Percentiles rank a stretch among this genome's conserved stretches.
Conservation (phyloP, 352 stramenopile genomes). For the Globisporangium polare region DNA sequence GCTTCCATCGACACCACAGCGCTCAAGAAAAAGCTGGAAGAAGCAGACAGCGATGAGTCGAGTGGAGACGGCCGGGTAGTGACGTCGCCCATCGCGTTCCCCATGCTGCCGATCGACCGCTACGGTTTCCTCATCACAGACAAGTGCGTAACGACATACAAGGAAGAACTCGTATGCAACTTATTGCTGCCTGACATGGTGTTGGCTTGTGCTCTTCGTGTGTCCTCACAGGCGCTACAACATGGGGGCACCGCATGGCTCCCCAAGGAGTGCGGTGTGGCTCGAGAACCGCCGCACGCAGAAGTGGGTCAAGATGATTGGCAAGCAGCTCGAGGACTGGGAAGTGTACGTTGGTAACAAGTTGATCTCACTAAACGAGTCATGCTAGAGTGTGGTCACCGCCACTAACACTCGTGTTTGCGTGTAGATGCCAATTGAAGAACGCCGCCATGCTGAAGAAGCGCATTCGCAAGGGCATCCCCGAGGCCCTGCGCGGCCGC, state of each 20-base stretch:
- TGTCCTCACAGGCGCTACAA: constrained; percentile 37
- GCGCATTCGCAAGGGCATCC: constrained; percentile 72
- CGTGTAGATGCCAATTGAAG: constrained; percentile 43
- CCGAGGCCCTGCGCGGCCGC: constrained; percentile 63
- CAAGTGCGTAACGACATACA: constrained; percentile 34
- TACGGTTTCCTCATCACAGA: constrained; percentile 74
- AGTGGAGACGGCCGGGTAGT: not conserved
- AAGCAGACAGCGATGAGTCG: constrained; percentile 2
- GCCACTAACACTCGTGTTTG: not conserved
- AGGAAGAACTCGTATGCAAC: not conserved
- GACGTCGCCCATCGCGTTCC: constrained; percentile 38
- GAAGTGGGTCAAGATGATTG: constrained; percentile 82
- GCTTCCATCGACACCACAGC: constrained; percentile 1
- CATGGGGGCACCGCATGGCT: constrained; percentile 15
- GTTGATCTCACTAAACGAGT: not conserved
- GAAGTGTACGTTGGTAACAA: constrained; percentile 33
- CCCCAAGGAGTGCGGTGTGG: constrained; percentile 46
- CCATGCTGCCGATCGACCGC: constrained; percentile 51
- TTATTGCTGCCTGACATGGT: no score
- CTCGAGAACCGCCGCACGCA: constrained; percentile 73
- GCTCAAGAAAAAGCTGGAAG: constrained; percentile 22
- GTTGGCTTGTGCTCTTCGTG: no score
- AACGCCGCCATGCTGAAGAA: constrained; percentile 60
- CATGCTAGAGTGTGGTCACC: not conserved
- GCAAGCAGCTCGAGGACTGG: constrained; percentile 75